Base-by-base conservation (phyloP, 2,329 filamentous ascomycete genomes). In the Hymenoscyphus fraxineus region DNA sequence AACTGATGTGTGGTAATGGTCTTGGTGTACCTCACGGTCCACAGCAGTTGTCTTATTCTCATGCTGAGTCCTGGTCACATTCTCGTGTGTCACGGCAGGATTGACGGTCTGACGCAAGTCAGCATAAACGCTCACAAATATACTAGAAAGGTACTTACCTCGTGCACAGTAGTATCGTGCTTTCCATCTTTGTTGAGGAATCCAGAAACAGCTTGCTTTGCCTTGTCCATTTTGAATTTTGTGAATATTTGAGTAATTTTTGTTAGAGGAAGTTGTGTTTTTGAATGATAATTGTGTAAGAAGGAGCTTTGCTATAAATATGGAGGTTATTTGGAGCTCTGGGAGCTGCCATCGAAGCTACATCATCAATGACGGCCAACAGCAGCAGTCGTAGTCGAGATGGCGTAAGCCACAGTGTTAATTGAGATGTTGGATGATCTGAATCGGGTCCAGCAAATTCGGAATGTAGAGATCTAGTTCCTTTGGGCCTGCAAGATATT, bases 81-180 rank as follows among this genome's bases (percentile, higher is more conserved):
- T 80, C 76, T 91, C 87, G 19, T 88, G 80, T 5, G 81, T 80
- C 2, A 90, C 82, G 13, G 84, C 82, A 0, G 84, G 82, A 51
- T 84, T 82, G 54, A 89, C 82, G 9, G 81, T 82, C 73, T 73
- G 56, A 1, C 15, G 39, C 54, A 27, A 57, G 59, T 64, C 59
- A 67, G 64, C 5, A 44, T 10, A 41, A 40, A 19, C 5, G 3
- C 47, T 13, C 12, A 6, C 10, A 13, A 54, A 10, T 22, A 12
- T 13, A 7, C 32, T 58, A 19, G 16, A 35, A 6, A 12, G 47
- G 27, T 12, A n/a, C 13, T 22, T 67, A 71, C 74, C 76, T 91
- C 86, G 66, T 91, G 84, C 3, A 92, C 86, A 15, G 84, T 88
- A n/a, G 88, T 91, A 72, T 88, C 85, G 70, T 90, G 83, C 68